Evolutionary conservation across 441 rosid species (phyloP), one percentile per base, ranked within the genome.

Genomic region (Syzygium malaccense): DNA sequence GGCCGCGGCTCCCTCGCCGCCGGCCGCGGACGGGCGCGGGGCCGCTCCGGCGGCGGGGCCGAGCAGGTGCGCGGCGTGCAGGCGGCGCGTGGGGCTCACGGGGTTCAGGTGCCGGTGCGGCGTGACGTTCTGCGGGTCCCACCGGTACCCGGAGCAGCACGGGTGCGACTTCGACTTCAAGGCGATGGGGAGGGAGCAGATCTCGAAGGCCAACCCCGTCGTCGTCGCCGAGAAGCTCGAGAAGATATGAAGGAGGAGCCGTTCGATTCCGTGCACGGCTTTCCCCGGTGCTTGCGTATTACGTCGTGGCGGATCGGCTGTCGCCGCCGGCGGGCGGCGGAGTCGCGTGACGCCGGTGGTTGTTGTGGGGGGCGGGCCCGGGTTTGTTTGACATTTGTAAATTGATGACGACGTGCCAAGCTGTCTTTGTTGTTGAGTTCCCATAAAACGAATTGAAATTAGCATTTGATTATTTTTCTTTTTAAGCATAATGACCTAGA

Each of bases 101-200:
- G 97, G 96, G 41, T 94, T 95, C 75, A 90, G 83, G 89, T 95
- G 97, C 92, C 91, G 92, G 87, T 95, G 97, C 58, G 95, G 93
- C 88, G 92, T 92, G 89, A 92, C 94, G 71, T 94, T 92, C 91
- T 95, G 97, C 68, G 96, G 95, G 90, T 86, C 87, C 55, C 97
- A 95, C 86, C 90, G 97, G 93, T 94, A 94, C 55, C 95, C 97
- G 37, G 97, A 94, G 93, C 92, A 91, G 84, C 97, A 95, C 87
- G 93, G 90, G 5, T 95, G 97, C 86, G 79, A 86, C 26, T 95
- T 91, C 87, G 96, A 95, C 92, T 95, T 93, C 92, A 95, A 94
- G 93, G 92, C 89, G 85, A 64, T 92, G n/a, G 97, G 97, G 8
- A 91, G 93, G 87, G 94, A 93, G 66, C 95, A 92, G 94, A 95